Conservation (phyloP, 257 asterid genomes). For the Lantana camara region DNA sequence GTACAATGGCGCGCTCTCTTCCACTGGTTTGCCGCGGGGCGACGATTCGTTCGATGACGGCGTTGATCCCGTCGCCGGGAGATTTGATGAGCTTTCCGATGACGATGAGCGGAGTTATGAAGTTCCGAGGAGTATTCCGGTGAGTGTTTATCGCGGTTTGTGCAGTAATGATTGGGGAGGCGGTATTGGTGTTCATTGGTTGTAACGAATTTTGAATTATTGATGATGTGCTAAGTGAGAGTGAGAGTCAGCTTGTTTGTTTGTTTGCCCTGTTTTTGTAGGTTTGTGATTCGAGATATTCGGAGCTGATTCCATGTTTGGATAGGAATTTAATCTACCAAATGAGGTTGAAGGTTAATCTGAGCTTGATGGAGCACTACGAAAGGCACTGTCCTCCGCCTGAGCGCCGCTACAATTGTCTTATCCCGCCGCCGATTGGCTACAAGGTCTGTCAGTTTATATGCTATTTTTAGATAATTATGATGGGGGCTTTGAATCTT, state of each 20-base stretch:
- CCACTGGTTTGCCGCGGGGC: slow-evolving; percentile 58
- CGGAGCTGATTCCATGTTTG: slow-evolving; percentile 91
- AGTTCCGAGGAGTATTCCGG: slow-evolving; percentile 68
- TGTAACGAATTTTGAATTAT: background rate
- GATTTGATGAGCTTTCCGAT: slow-evolving; percentile 52
- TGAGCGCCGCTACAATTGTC: slow-evolving; percentile 80
- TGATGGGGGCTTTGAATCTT: background rate
- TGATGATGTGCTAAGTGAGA: background rate
- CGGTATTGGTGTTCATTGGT: background rate
- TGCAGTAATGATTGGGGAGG: too few relatives aligned
- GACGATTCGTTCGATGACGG: slow-evolving; percentile 57
- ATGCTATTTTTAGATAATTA: background rate
- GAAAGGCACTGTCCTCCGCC: slow-evolving; percentile 95
- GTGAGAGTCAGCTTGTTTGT: background rate
- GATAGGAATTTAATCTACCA: slow-evolving; percentile 74
- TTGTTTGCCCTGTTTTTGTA: slow-evolving; percentile 25
- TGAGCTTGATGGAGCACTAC: slow-evolving; percentile 95
- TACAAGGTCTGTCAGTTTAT: slow-evolving; percentile 69
- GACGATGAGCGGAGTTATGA: slow-evolving; percentile 59
- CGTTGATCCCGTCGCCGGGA: slow-evolving; percentile 55
- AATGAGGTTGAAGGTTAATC: slow-evolving; percentile 64
- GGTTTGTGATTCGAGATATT: slow-evolving; percentile 83
- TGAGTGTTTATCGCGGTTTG: slow-evolving; percentile 29
- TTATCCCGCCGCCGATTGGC: slow-evolving; percentile 86
- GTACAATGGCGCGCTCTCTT: slow-evolving; percentile 53